These are phyloP conservation scores for Suillus alpinus DNA, from an alignment of 768 basidiomycete species.

Conservation along the genomic window DNA sequence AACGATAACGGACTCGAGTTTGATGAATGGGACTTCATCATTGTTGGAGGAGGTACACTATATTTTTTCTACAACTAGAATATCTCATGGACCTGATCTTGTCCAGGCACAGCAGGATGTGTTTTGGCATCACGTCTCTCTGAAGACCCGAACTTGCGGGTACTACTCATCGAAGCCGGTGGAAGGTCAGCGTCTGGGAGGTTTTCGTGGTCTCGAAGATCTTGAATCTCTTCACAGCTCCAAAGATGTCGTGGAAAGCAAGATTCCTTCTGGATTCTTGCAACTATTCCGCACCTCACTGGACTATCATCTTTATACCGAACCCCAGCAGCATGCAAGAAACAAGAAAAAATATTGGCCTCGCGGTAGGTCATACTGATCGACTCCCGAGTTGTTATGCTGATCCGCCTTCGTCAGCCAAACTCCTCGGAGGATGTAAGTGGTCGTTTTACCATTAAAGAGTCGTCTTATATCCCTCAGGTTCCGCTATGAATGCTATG, in stretches of 20 bases:
- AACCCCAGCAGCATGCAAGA: constrained; percentile 49
- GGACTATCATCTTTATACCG: constrained; percentile 55
- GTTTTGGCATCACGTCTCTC: constrained; percentile 43
- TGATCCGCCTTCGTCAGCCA: constrained; percentile 36
- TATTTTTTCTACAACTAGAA: background rate
- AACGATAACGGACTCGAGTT: background rate
- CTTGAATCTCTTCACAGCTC: constrained; percentile 36
- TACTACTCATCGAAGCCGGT: constrained; percentile 38
- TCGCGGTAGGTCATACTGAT: constrained; percentile 42
- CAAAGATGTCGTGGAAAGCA: constrained; percentile 36
- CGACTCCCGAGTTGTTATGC: background rate
- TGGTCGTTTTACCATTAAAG: constrained; percentile 7
- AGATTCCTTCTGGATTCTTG: constrained; percentile 44
- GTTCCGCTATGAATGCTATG: constrained; percentile 63
- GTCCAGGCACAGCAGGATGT: constrained; percentile 41
- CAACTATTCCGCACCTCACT: constrained; percentile 43
- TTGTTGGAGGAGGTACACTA: constrained; percentile 51
- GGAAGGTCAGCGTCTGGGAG: constrained; percentile 41
- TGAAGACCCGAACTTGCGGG: constrained; percentile 32
- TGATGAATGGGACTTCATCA: constrained; percentile 47
- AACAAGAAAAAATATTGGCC: constrained; percentile 58
- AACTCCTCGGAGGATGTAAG: constrained; percentile 73
- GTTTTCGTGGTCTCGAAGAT: background rate
- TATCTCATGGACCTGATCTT: background rate
- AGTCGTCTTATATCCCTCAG: constrained; percentile 25